Base-by-base conservation (phyloP, 1,284 basidiomycete genomes). In the Cerioporus squamosus region DNA sequence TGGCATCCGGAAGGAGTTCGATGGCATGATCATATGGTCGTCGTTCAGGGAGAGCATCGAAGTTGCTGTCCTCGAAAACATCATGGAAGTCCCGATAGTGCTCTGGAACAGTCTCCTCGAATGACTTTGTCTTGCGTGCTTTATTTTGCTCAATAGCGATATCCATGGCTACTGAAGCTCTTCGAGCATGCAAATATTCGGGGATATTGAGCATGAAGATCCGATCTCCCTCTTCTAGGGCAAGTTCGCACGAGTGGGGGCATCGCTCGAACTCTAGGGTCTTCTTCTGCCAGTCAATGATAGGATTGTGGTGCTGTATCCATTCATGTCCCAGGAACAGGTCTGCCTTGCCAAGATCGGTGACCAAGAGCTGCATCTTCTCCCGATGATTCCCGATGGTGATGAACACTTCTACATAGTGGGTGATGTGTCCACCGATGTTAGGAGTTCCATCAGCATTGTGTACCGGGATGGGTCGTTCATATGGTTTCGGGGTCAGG, bases 211-310 rank as follows among this genome's bases (percentile, higher is more conserved):
- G 39, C 39, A 40, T 40, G 39, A 40, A 40, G 39, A 40, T 40
- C 9, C 5, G 17, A 10, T 40, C 39, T 15, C 39, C 39, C 9
- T 40, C 17, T 2, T 40, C 39, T 7, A 40, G 39, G 2, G 39
- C 18, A 5, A 40, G 15, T 40, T 40, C 17, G 15, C 39, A 40
- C 6, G 39, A n/a, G 9, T 40, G 39, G 3, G 39, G 39, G 18
- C 39, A 40, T 8, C 17, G 39, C 9, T 40, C 39, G 18, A 45
- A 23, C 66, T 69, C 69, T 39, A 66, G 66, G 69, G 65, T 33
- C 26, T 70, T 70, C 69, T 40, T 40, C 39, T 40, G 39, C 39
- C 39, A 40, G 4, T 40, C 39, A 40, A 40, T 40, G 18, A 40
- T 6, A 17, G 18, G 39, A 10, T 40, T 40, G 18, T 40, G 39